A percentile compares a stretch with the other conserved stretches of the same genome.
Evolutionary conservation across 2,329 filamentous ascomycete genomes (phyloP).

Genomic region (Beauveria asiatica): DNA sequence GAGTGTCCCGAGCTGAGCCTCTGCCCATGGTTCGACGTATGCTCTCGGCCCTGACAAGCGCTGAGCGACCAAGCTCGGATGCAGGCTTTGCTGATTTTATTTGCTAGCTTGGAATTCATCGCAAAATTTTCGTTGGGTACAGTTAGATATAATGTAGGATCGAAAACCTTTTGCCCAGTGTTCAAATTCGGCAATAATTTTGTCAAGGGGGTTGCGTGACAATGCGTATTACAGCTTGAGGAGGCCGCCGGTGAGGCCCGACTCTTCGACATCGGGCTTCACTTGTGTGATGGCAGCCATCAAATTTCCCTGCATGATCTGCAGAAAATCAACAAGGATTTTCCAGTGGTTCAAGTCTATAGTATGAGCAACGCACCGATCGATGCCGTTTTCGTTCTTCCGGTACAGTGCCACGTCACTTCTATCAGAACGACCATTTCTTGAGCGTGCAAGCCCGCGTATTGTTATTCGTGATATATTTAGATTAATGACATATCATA

Average conservation of each 20-base stretch:
- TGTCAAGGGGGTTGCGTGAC: neutral
- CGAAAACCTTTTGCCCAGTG: neutral
- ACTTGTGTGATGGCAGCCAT: constrained; percentile 30
- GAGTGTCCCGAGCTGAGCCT: neutral
- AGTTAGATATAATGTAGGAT: neutral
- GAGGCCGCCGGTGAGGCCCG: neutral
- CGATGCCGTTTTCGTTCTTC: neutral
- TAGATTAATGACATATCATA: neutral
- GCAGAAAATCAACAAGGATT: neutral
- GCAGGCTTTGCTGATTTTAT: neutral
- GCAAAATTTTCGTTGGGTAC: neutral
- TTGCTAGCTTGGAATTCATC: neutral
- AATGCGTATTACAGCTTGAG: neutral
- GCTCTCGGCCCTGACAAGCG: neutral
- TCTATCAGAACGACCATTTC: neutral
- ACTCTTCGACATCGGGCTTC: neutral
- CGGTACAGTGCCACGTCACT: neutral
- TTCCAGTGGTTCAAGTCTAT: neutral
- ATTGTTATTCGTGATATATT: neutral
- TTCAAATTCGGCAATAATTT: neutral
- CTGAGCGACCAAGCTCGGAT: neutral
- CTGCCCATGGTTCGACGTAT: neutral
- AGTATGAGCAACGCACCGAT: neutral
- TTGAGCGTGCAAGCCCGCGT: neutral
- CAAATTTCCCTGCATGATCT: neutral